Evolutionary conservation across 345 rosid genomes (phyloP), one percentile per base, ranked within the genome.

Genomic region (Lumnitzera racemosa): DNA sequence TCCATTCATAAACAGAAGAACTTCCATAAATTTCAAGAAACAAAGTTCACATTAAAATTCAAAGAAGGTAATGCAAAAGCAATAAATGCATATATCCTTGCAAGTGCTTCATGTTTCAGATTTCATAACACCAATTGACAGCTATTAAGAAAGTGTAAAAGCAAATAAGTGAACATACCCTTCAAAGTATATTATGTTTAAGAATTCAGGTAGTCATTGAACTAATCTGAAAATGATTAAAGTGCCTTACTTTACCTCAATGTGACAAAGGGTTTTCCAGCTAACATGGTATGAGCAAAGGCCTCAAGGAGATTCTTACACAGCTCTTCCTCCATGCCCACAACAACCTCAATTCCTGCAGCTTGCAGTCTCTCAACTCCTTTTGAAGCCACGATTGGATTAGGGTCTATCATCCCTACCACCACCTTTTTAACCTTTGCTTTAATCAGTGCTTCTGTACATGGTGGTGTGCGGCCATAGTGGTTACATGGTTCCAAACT

Each of bases 401-500:
- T 86, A 3, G 96, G 95, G 71, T 94, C 96, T 53, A 90, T 78
- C 84, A 90, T 90, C 16, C 97, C 97, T 12, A 86, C 53, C 3
- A 88, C 95, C 62, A 80, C 89, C 76, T 76, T 84, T 68, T 83
- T 94, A 70, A 86, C 89, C 61, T 86, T 86, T 58, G 96, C 96
- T 66, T 84, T 80, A 54, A 90, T 80, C 64, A 90, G 55, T 20
- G 97, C 99, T 69, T 94, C 95, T 46, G 86, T 69, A 57, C 96
- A 90, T 0, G 97, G 96, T n/a, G 96, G 96, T 43, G 95, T 94
- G 79, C 96, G 82, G 14, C 99, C 97, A 58, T 77, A 70, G 70
- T 88, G 95, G 63, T 94, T 86, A 71, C 99, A 88, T 2, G 99
- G 99, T 73, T 94, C 99, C 50, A 90, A 73, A 65, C 89, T 88